A percentile compares a stretch with the other conserved stretches of the same genome.
These are phyloP conservation scores for Penicillium sp. DNA, from an alignment of 2,329 filamentous ascomycete species.

Conservation along the genomic window DNA sequence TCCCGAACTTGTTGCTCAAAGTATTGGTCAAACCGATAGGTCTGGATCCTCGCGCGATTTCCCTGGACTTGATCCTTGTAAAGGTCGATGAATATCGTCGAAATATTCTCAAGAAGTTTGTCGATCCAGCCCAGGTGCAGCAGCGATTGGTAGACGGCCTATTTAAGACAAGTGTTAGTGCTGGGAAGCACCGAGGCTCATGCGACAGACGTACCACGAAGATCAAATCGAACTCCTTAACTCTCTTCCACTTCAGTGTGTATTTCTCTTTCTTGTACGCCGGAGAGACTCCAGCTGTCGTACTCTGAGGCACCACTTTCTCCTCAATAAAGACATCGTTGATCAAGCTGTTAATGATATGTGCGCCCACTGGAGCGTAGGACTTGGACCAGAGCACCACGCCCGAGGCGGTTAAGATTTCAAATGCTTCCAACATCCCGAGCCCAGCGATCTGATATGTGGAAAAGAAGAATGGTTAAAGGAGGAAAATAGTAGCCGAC, in stretches of 20 bases:
- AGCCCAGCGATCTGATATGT: not conserved
- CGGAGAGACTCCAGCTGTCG: constrained; percentile 59
- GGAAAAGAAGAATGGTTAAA: constrained; percentile 5
- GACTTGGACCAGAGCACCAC: constrained; percentile 95
- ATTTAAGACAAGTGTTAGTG: constrained; percentile 19
- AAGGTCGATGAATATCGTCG: constrained; percentile 82
- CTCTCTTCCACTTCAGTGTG: constrained; percentile 87
- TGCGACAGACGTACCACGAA: constrained; percentile 68
- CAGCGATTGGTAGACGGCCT: constrained; percentile 96
- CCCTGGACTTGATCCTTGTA: constrained; percentile 85
- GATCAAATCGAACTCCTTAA: constrained; percentile 89
- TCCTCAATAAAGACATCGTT: constrained; percentile 97
- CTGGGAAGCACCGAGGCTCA: constrained; percentile 9
- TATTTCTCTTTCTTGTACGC: constrained; percentile 89
- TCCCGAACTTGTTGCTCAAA: constrained; percentile 90
- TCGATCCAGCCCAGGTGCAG: constrained; percentile 96
- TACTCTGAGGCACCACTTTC: constrained; percentile 60
- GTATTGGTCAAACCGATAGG: constrained; percentile 86
- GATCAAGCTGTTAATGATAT: constrained; percentile 90
- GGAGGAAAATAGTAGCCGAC: constrained; percentile 20
- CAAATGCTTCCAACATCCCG: constrained; percentile 88
- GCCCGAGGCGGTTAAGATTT: constrained; percentile 91
- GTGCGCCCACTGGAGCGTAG: constrained; percentile 73
- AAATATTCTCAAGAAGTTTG: constrained; percentile 91
- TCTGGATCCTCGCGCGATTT: constrained; percentile 69